A percentile compares a stretch with the other conserved stretches of the same genome.
phyloP scores from a whole-genome alignment of 163 green algal genomes.

The Scenedesmus sp. region DNA sequence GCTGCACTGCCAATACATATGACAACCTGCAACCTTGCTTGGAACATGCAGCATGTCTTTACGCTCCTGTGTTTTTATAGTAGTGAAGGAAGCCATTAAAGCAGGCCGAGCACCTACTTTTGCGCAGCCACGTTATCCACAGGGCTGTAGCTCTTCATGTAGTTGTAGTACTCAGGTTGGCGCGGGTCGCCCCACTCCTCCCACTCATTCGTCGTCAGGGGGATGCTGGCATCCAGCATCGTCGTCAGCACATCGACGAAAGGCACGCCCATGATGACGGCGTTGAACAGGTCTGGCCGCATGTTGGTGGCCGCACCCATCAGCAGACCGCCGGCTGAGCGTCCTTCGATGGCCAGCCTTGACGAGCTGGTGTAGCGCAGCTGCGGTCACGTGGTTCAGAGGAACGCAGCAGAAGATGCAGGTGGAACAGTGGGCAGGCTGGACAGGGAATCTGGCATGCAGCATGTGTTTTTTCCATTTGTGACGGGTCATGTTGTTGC shows the following conservation, averaged over 20 bases:
- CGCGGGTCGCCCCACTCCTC: conserved; percentile 89
- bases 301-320: conserved; percentile 86
- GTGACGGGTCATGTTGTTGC: too few species aligned
- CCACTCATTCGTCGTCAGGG: conserved; percentile 91
- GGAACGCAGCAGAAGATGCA: too few species aligned
- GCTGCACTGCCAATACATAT: too few species aligned
- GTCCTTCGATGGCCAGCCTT: conserved; percentile 77
- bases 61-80: too few species aligned
- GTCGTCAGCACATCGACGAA: conserved; percentile 90
- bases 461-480: too few species aligned
- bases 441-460: not conserved
- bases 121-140: conserved; percentile 74
- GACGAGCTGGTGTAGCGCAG: conserved; percentile 71
- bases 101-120: too few species aligned
- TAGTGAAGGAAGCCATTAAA: too few species aligned
- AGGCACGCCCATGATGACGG: conserved; percentile 78
- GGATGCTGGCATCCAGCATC: conserved; percentile 96
- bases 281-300: conserved; percentile 87
- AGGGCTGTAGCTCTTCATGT: conserved; percentile 90
- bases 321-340: conserved; percentile 71
- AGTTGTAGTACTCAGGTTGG: conserved; percentile 65
- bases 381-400: not conserved
- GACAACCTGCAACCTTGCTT: too few species aligned
- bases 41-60: too few species aligned
- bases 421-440: too few species aligned